Base-by-base conservation (phyloP, 2,329 filamentous ascomycete species). In the Ophiosphaerella korrae region DNA sequence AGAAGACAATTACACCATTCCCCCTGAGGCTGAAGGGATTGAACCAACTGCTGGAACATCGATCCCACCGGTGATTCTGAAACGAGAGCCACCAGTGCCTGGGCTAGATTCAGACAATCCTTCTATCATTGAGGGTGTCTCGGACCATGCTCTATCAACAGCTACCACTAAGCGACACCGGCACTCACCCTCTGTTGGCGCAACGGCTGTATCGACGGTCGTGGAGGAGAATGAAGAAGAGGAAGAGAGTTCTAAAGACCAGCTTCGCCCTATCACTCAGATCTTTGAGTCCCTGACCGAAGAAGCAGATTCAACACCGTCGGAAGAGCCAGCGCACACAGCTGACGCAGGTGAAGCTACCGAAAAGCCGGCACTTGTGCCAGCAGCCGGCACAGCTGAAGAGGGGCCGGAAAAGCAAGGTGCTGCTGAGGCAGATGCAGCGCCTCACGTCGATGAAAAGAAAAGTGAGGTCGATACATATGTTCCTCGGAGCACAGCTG, bases 1-100 rank as follows among this genome's bases (percentile, higher is more conserved):
- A 1, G 87, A 90, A 43, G 94, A 97, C 75, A 97, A 95, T 71
- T 97, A 97, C 77, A 97, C 95, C 53, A 86, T 99, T 38, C 93
- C 94, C 1, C 85, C 89, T 2, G 93, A 97, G 74, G 93, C 94
- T 3, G 93, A 97, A 74, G 93, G 92, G 0, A 77, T 91, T 2
- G 68, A 72, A 33, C 58, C 53, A 12, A 45, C 57, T 3, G 47
- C 55, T 36, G 90, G 55, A 9, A 40, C 62, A 11, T 60, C 62
- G 5, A 50, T 58, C 12, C 62, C 67, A 42, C 69, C 70, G 7
- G 52, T 67, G 12, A 67, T 77, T 23, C 47, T 74, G 45, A 75
- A 70, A 67, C 63, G 73, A 16, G 73, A 74, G 43, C 56, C 67
- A 16, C 66, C 64, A 7, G 64, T 55, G 21, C 57, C 63, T 16